Base-by-base conservation (phyloP, 495 filamentous ascomycete species). In the Penicillium lividum region DNA sequence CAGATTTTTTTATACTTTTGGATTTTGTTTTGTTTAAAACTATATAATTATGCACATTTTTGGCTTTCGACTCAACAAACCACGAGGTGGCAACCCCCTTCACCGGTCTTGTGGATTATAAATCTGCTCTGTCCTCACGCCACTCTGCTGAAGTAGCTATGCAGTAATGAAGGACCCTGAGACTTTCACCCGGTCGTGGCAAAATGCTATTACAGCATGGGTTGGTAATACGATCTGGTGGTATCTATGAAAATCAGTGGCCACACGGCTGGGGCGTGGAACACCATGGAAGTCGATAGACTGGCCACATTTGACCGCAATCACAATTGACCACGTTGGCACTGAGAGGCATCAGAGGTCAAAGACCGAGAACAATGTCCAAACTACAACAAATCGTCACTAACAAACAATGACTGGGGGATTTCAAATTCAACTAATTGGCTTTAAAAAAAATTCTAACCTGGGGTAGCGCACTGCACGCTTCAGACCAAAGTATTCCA, bases 1-100 rank as follows among this genome's bases (percentile, higher is more conserved):
- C 59, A 60, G 47, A 62, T 22, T 60, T 68, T 62, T 22, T 22
- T 22, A n/a, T 22, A 22, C 2, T 22, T 22, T 22, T 22, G 22
- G 22, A 22, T 22, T 22, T 22, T 22, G 22, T 59, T 1, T 48
- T 50, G 28, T 51, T 51, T 11, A 16, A 16, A 49, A 11, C 15
- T 11, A 30, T 49, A 30, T 15, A 13, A 40, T 40, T 36, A 36
- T 36, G 38, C 38, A 40, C 22, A 22, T 22, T 1, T 22, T 22
- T 2, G 22, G 22, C 22, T 22, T 22, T 22, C 22, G 22, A 22
- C 1, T 22, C 22, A 22, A 22, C 22, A 22, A 22, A 2, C 22
- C 22, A 22, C 22, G 2, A 22, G 22, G 22, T 22, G 22, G 22
- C 22, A 22, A 22, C 22, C 22, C 22, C 2, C 22, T 22, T 22